Base-by-base conservation (phyloP, 2,329 filamentous ascomycete species). In the Colletotrichum musae region DNA sequence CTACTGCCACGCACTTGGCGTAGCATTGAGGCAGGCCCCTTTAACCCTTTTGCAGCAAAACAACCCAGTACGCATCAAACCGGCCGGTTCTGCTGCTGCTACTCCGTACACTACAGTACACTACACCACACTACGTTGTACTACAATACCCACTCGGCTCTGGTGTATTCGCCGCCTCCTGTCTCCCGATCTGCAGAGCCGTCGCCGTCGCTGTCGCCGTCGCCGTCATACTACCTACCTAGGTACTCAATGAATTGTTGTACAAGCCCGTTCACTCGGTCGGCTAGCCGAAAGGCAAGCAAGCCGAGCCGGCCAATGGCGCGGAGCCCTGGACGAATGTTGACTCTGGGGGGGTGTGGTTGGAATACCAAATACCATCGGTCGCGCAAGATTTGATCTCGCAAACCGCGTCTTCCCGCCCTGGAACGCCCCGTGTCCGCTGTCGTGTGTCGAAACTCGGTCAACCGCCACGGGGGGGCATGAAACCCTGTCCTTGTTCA, bases 311-410 rank as follows among this genome's bases (percentile, higher is more conserved):
- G 43, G 13, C 66, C 62, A 68, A 45, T 68, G 26, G 61, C 36
- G 64, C n/a, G 13, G 16, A 12, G 10, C 3, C 16, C 32, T 10
- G 41, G n/a, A 43, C 16, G 41, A 41, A 28, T 52, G 9, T 43
- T 43, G 18, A 36, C 7, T 36, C 9, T 36, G 21, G 36, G 48
- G 9, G 24, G 13, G 41, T 36, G 32, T 36, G 32, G 32, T 36
- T 36, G 32, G 32, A 36, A 36, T 36, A 12, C 21, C 41, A 26
- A 15, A 18, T 63, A 58, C 28, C 52, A 54, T 70, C 64, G 57
- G 58, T 63, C 54, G 64, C 58, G 64, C 68, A 57, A 68, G 52
- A 68, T 68, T 68, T 68, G 57, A 70, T 68, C 68, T 70, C 52
- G 64, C 68, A 48, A 70, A 62, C 63, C 68, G 58, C 64, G 58